phyloP scores from a whole-genome alignment of 805 yeast genomes.

The Suhomyces emberorum region DNA sequence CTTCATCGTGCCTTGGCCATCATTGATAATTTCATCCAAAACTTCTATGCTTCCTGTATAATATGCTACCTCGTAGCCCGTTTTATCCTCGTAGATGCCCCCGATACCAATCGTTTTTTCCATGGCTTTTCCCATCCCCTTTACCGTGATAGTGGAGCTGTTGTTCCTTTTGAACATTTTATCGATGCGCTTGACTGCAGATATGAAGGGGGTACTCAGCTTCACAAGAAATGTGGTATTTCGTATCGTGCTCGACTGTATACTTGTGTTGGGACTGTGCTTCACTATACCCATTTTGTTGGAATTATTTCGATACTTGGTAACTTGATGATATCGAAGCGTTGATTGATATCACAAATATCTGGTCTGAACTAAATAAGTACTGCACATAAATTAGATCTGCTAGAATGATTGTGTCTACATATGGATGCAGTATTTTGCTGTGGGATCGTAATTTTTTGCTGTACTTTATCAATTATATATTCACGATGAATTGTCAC shows the following conservation, averaged over 20 bases:
- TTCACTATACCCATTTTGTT: constrained; percentile 36
- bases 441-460: too few relatives aligned
- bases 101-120: constrained; percentile 63
- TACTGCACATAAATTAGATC: too few relatives aligned
- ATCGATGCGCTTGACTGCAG: constrained; percentile 65
- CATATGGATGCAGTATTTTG: too few relatives aligned
- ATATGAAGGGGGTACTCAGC: constrained; percentile 64
- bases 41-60: constrained; percentile 65
- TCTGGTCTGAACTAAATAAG: too few relatives aligned
- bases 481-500: too few relatives aligned
- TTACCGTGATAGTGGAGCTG: constrained; percentile 46
- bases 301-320: not conserved
- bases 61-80: constrained; percentile 53
- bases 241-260: constrained; percentile 40
- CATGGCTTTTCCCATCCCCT: constrained; percentile 74
- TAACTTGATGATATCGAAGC: too few relatives aligned
- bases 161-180: constrained; percentile 45
- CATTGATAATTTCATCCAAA: constrained; percentile 65
- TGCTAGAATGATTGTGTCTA: too few relatives aligned
- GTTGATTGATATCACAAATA: too few relatives aligned
- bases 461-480: too few relatives aligned
- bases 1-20: constrained; percentile 12
- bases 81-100: constrained; percentile 50
- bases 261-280: constrained; percentile 50
- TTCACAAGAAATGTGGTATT: constrained; percentile 57